These are phyloP conservation scores for Vitis hybrid DNA, from an alignment of 177 flowering plant genomes.

Conservation along the genomic window DNA sequence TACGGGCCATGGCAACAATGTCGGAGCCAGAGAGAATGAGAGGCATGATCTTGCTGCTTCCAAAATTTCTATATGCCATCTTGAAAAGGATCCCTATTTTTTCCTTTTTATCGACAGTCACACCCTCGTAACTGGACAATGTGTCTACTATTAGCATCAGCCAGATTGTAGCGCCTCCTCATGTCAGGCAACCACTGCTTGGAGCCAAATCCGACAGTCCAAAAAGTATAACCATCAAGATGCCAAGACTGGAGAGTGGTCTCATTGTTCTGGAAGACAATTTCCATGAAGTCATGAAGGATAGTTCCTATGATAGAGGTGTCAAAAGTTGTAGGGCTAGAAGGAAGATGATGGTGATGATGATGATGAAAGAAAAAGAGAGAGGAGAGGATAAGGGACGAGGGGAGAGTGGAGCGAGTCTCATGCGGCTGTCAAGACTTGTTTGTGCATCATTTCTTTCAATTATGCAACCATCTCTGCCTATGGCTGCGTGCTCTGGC, in stretches of 20 bases:
- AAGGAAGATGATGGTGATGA: constrained; percentile 23
- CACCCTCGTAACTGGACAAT: constrained; percentile 42
- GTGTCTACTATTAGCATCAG: constrained; percentile 41
- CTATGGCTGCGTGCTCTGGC: no score
- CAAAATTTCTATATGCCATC: no score
- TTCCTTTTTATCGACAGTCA: constrained; percentile 19
- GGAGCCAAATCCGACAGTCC: constrained; percentile 43
- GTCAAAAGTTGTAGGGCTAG: constrained; percentile 25
- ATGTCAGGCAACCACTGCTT: constrained; percentile 30
- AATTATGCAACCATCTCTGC: no score
- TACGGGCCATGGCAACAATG: no score
- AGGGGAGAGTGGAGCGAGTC: no score
- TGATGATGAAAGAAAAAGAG: no score
- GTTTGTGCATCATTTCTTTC: no score
- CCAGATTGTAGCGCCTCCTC: constrained; percentile 44
- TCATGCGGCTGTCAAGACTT: no score
- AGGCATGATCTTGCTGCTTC: no score
- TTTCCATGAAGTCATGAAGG: constrained; percentile 48
- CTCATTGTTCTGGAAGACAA: constrained; percentile 55
- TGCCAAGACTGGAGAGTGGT: constrained; percentile 49
- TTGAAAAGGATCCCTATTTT: no score
- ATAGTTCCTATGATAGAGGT: constrained; percentile 31
- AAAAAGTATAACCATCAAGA: constrained; percentile 52
- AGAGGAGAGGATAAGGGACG: no score
- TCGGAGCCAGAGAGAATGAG: no score